Conservation (phyloP, 257 asterid genomes). For the Thymus quinquecostatus region DNA sequence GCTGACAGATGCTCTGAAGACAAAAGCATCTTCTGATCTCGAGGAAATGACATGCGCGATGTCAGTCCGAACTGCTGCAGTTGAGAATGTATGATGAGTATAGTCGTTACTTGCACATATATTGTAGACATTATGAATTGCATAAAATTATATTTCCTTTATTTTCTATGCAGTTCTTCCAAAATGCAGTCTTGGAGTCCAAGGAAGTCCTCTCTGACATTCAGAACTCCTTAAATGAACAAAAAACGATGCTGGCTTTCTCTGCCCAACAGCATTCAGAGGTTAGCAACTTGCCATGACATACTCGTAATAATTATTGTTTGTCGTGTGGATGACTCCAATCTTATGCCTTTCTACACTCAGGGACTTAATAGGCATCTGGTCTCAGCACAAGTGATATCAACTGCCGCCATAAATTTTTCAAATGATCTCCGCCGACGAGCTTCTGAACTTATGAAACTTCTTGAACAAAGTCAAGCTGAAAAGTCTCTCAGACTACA, state of each 20-base stretch:
- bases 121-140: background rate
- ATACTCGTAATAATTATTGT: background rate
- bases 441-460: constrained; percentile 61
- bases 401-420: constrained; percentile 64
- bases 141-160: background rate
- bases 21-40: constrained; percentile 60
- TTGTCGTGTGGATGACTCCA: constrained; percentile 15
- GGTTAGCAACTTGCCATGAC: constrained; percentile 42
- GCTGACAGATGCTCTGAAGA: constrained; percentile 48
- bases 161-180: constrained; percentile 50
- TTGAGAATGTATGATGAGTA: constrained; percentile 59
- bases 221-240: constrained; percentile 58
- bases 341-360: constrained; percentile 17
- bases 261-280: constrained; percentile 73
- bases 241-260: constrained; percentile 53
- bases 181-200: constrained; percentile 60
- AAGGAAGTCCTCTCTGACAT: constrained; percentile 60
- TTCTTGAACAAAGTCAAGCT: constrained; percentile 56
- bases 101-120: background rate
- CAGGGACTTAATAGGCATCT: constrained; percentile 65
- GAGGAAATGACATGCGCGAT: constrained; percentile 56
- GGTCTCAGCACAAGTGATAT: constrained; percentile 63
- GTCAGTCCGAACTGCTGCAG: constrained; percentile 50
- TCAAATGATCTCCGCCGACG: constrained; percentile 56
- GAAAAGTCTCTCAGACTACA: constrained; percentile 52